Conservation (phyloP, 192 early-diverging fungal genomes). For the Gryganskiella cystojenkinii region DNA sequence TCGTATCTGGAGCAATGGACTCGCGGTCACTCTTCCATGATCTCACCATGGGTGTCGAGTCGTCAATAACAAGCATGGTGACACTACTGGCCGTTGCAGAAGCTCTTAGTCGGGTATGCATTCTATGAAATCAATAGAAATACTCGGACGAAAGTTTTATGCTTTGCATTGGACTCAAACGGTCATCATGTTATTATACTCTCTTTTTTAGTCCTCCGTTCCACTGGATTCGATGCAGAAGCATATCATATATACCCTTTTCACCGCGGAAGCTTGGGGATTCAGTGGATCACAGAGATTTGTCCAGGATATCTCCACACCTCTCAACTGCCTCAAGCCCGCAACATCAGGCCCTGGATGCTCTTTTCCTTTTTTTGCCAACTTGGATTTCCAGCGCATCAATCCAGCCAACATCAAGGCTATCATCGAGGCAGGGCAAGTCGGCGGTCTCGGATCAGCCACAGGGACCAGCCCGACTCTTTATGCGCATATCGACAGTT, state of each 20-base stretch:
- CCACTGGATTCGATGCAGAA: constrained; percentile 61
- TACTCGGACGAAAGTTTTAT: constrained; percentile 10
- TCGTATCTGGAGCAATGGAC: constrained; percentile 74
- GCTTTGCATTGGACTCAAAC: not conserved
- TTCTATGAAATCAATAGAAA: not conserved
- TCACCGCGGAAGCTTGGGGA: constrained; percentile 79
- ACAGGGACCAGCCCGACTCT: constrained; percentile 18
- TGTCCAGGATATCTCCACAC: constrained; percentile 72
- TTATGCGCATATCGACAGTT: constrained; percentile 60
- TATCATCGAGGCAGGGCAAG: constrained; percentile 76
- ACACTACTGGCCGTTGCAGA: constrained; percentile 75
- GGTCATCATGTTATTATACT: no score
- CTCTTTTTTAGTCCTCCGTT: constrained; percentile 51
- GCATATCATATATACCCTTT: constrained; percentile 81
- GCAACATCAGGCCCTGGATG: constrained; percentile 60
- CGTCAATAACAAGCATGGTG: constrained; percentile 69
- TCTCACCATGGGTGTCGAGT: constrained; percentile 65
- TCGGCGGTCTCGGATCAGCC: constrained; percentile 50
- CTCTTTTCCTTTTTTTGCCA: constrained; percentile 67
- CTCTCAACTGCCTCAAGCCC: constrained; percentile 65
- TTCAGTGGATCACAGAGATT: constrained; percentile 86
- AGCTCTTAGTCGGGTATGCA: constrained; percentile 71
- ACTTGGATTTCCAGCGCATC: constrained; percentile 73
- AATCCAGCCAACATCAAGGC: constrained; percentile 74
- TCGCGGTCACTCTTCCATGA: constrained; percentile 74